phyloP scores from a whole-genome alignment of 1,139 yeast species.

The Yamadazyma sp. region DNA sequence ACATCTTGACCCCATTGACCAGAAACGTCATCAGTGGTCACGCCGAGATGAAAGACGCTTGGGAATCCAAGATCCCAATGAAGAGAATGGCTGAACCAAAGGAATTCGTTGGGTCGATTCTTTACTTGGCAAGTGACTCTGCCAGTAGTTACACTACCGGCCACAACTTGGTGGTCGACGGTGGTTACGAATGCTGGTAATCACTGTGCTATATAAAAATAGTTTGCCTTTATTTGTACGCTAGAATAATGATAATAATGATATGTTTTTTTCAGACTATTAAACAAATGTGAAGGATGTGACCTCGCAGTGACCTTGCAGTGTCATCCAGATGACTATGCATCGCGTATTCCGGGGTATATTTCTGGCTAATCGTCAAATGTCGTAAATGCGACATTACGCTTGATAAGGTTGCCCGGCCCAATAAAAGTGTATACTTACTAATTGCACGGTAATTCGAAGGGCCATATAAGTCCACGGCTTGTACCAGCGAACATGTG shows the following conservation, averaged over 20 bases:
- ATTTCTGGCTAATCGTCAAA: background rate
- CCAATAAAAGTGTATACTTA: too few relatives aligned
- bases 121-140: constrained; percentile 47
- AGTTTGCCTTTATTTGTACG: background rate
- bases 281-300: too few relatives aligned
- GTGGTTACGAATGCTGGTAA: constrained; percentile 47
- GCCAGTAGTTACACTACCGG: constrained; percentile 52
- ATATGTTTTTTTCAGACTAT: background rate
- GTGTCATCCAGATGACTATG: background rate
- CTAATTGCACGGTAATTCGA: too few relatives aligned
- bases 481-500: too few relatives aligned
- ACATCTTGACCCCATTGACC: constrained; percentile 50
- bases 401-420: background rate
- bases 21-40: constrained; percentile 47
- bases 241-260: constrained; percentile 4
- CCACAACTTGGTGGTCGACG: constrained; percentile 51
- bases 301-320: background rate
- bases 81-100: constrained; percentile 54
- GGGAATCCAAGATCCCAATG: constrained; percentile 51
- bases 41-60: constrained; percentile 47
- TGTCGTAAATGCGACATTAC: too few relatives aligned
- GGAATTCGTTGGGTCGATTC: constrained; percentile 48
- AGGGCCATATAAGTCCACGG: too few relatives aligned
- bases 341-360: constrained; percentile 2
- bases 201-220: background rate